phyloP scores from a whole-genome alignment of 306 rosid genomes.

The Albizia julibrissin region DNA sequence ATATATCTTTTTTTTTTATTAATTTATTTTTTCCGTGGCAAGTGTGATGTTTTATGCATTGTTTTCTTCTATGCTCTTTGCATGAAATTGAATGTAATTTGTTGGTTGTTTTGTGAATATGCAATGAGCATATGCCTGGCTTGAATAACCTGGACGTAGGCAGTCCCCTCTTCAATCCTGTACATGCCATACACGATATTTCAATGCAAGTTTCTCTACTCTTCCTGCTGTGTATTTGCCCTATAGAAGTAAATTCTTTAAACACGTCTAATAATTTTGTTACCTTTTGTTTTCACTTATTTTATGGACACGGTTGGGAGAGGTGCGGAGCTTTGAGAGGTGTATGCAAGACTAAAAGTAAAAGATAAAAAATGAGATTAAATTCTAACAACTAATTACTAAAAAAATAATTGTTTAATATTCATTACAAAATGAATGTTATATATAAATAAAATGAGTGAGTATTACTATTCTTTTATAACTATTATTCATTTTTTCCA shows the following conservation, averaged over 20 bases:
- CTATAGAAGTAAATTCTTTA: not conserved
- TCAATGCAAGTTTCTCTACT: slow-evolving; percentile 36
- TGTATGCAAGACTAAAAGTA: not conserved
- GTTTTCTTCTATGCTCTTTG: slow-evolving; percentile 27
- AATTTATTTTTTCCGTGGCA: slow-evolving; percentile 43
- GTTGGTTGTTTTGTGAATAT: slow-evolving; percentile 46
- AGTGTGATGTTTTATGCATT: slow-evolving; percentile 53
- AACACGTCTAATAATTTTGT: no score
- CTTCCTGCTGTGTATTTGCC: slow-evolving; percentile 32
- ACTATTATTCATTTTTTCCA: no score
- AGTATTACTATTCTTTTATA: no score
- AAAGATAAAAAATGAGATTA: no score
- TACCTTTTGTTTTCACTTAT: not conserved
- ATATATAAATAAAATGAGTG: no score
- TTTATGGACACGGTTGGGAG: not conserved
- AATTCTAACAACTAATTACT: no score
- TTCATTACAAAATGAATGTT: not conserved
- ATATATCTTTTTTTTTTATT: slow-evolving; percentile 4
- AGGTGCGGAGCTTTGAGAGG: not conserved
- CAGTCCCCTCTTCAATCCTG: slow-evolving; percentile 42
- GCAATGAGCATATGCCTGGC: slow-evolving; percentile 36
- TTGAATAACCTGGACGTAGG: slow-evolving; percentile 34
- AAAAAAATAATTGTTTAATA: no score
- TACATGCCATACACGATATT: slow-evolving; percentile 38
- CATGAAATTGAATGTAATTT: slow-evolving; percentile 52